These are phyloP conservation scores for Podaxis rugospora DNA, from an alignment of 768 basidiomycete genomes.

Conservation along the genomic window DNA sequence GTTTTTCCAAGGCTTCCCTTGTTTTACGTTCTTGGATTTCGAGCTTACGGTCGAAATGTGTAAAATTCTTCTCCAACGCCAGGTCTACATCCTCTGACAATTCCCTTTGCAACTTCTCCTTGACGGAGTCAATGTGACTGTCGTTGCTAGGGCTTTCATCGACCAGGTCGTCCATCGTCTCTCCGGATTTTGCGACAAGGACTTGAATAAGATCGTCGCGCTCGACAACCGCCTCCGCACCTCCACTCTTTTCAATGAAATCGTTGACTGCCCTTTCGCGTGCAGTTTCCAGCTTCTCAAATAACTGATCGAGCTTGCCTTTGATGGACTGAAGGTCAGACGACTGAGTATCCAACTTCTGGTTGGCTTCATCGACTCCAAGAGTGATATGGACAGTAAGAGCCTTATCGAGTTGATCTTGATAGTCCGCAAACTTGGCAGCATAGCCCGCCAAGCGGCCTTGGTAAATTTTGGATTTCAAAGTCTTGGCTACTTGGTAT, in stretches of 20 bases:
- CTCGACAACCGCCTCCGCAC: constrained; percentile 27
- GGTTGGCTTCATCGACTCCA: constrained; percentile 30
- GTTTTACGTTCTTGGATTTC: constrained; percentile 33
- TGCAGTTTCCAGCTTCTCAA: constrained; percentile 33
- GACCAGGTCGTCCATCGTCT: constrained; percentile 20
- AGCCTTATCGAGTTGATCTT: constrained; percentile 29
- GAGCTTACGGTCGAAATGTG: constrained; percentile 41
- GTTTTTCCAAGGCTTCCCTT: constrained; percentile 11
- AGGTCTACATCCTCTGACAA: constrained; percentile 33
- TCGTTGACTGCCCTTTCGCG: constrained; percentile 32
- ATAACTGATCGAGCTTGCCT: constrained; percentile 28
- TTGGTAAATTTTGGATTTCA: constrained; percentile 35
- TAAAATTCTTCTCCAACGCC: constrained; percentile 32
- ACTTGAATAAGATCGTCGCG: constrained; percentile 28
- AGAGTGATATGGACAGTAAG: constrained; percentile 34
- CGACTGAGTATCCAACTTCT: constrained; percentile 23
- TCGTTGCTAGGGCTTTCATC: constrained; percentile 9
- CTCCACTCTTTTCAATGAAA: constrained; percentile 36
- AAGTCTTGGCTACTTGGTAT: constrained; percentile 26
- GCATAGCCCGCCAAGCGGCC: constrained; percentile 28
- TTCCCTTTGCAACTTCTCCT: constrained; percentile 29
- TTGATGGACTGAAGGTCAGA: constrained; percentile 19
- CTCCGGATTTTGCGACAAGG: constrained; percentile 27
- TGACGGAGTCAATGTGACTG: background rate
- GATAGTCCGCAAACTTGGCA: constrained; percentile 28